A percentile compares a stretch with the other conserved stretches of the same genome.
These are phyloP conservation scores for Ogataea paraovalis DNA, from an alignment of 805 yeast species.

Conservation along the genomic window DNA sequence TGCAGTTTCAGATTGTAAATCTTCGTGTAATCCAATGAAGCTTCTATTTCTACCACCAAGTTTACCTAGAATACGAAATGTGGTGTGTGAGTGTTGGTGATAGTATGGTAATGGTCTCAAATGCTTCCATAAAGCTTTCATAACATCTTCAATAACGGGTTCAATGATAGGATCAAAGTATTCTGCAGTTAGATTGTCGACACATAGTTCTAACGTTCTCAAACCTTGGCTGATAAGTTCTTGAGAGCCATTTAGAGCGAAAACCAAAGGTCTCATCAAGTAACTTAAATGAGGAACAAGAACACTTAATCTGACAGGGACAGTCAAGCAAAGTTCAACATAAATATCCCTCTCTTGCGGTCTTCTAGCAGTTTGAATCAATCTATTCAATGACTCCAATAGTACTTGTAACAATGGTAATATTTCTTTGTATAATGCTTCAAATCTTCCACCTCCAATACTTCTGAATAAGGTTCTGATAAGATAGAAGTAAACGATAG, in stretches of 20 bases:
- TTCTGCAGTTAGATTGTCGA: conserved; percentile 92
- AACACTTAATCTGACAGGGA: conserved; percentile 91
- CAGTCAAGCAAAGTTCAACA: conserved; percentile 91
- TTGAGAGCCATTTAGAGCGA: conserved; percentile 84
- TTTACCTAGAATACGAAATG: conserved; percentile 89
- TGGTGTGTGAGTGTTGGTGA: conserved; percentile 93
- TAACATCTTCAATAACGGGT: conserved; percentile 91
- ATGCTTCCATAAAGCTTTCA: conserved; percentile 90
- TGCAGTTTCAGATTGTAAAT: conserved; percentile 49
- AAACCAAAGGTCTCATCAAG: conserved; percentile 85
- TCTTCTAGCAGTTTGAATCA: conserved; percentile 76
- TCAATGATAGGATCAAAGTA: conserved; percentile 96
- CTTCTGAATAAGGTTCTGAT: conserved; percentile 87
- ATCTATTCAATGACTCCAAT: conserved; percentile 77
- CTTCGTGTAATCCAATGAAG: conserved; percentile 71
- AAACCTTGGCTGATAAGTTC: conserved; percentile 93
- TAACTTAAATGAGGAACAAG: conserved; percentile 88
- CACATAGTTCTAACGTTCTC: conserved; percentile 91
- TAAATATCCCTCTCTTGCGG: conserved; percentile 92
- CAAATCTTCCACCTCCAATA: conserved; percentile 96
- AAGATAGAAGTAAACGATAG: conserved; percentile 82
- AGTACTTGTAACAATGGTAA: conserved; percentile 86
- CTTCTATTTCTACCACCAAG: conserved; percentile 94
- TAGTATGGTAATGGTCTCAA: conserved; percentile 89
- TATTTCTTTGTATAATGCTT: conserved; percentile 85